phyloP scores from a whole-genome alignment of 139 green algal genomes.

The Tetradesmus lagerheimii region DNA sequence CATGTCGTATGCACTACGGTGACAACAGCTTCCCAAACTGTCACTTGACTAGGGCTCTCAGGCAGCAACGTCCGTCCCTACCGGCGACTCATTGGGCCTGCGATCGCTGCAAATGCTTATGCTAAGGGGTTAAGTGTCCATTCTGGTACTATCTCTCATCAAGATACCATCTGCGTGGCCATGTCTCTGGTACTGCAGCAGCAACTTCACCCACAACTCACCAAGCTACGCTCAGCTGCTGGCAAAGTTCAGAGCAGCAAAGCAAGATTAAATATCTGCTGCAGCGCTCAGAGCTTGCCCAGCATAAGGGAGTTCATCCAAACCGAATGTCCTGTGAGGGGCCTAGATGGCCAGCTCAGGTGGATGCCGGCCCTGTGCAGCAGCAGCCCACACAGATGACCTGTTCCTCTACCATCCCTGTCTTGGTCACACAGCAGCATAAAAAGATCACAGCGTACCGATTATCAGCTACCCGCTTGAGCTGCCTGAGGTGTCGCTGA shows the following conservation, averaged over 20 bases:
- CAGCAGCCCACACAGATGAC: too few relatives aligned
- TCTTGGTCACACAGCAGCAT: too few relatives aligned
- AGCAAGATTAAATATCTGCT: not conserved
- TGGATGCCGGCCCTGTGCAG: not conserved
- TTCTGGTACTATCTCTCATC: too few relatives aligned
- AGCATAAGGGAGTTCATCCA: constrained; percentile 38
- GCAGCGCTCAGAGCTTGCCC: not conserved
- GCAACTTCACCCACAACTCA: not conserved
- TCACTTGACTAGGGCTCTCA: not conserved
- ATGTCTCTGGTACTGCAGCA: not conserved
- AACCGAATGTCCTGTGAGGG: constrained; percentile 3
- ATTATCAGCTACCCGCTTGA: too few relatives aligned
- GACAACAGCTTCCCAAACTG: not conserved
- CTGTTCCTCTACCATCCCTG: too few relatives aligned
- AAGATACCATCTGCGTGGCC: not conserved
- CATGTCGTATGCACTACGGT: too few relatives aligned
- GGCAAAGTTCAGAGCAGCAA: not conserved
- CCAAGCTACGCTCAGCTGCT: not conserved
- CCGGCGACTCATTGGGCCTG: not conserved
- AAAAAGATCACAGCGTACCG: too few relatives aligned
- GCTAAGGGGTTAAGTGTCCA: too few relatives aligned
- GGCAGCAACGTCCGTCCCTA: too few relatives aligned
- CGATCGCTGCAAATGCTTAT: not conserved
- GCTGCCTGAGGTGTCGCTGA: too few relatives aligned
- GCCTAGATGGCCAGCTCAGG: constrained; percentile 19